These are phyloP conservation scores for Hemileia vastatrix DNA, from an alignment of 1,284 basidiomycete genomes.

Conservation along the genomic window DNA sequence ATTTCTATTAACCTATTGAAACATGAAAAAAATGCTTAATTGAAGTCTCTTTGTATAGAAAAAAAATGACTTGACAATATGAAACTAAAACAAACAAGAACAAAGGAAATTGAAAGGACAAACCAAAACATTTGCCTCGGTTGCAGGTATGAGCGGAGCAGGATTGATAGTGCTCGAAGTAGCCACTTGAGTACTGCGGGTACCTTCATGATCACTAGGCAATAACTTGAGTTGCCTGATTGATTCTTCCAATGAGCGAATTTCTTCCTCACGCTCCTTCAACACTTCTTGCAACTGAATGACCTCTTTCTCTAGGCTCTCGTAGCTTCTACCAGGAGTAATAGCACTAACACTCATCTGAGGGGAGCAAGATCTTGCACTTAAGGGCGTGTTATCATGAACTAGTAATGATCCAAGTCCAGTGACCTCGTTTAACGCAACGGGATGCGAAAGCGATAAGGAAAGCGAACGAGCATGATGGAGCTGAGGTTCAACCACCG, in stretches of 20 bases:
- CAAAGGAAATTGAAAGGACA: no score
- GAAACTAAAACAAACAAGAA: no score
- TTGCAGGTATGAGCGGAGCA: no score
- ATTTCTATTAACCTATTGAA: no score
- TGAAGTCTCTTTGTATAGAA: no score
- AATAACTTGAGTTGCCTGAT: constrained; percentile 25
- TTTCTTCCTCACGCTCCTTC: constrained; percentile 76
- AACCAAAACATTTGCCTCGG: no score
- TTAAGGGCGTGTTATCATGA: neutral
- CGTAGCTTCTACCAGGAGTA: constrained; percentile 39
- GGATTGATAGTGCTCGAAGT: no score
- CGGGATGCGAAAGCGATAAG: neutral
- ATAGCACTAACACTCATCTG: no score
- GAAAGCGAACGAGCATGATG: neutral
- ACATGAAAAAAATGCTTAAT: no score
- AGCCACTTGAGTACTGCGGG: no score
- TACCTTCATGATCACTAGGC: no score
- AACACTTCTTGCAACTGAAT: constrained; percentile 76
- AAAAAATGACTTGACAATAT: no score
- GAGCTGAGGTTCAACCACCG: neutral
- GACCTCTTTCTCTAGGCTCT: constrained; percentile 80
- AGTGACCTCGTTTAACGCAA: neutral
- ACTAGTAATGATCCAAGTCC: neutral
- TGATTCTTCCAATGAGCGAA: constrained; percentile 54
- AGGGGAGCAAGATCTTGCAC: neutral